A percentile compares a stretch with the other conserved stretches of the same genome.
phyloP scores from a whole-genome alignment of 495 filamentous ascomycete species.

The Podospora pseudoanserina region DNA sequence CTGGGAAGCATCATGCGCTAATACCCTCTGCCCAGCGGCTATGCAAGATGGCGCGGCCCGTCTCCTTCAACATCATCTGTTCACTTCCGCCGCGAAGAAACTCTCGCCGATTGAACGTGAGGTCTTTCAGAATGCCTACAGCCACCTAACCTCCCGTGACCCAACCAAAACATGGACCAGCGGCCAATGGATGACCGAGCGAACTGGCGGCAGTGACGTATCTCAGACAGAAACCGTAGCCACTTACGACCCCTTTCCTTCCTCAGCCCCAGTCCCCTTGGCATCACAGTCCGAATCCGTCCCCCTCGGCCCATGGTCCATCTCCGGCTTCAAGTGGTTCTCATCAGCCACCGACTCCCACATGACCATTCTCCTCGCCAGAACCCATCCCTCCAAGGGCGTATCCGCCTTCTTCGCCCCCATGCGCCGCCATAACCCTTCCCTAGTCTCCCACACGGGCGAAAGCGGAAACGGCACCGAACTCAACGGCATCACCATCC shows the following conservation, averaged over 20 bases:
- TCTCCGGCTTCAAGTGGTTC: constrained; percentile 76
- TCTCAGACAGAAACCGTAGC: constrained; percentile 66
- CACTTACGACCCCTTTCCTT: constrained; percentile 23
- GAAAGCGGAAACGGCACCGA: constrained; percentile 36
- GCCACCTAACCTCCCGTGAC: constrained; percentile 51
- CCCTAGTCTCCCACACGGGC: constrained; percentile 24
- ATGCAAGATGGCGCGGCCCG: constrained; percentile 71
- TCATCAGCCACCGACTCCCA: constrained; percentile 70
- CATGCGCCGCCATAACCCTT: constrained; percentile 46
- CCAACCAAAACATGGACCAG: constrained; percentile 63
- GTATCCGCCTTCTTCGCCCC: constrained; percentile 68
- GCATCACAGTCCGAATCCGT: constrained; percentile 31
- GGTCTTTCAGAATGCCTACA: constrained; percentile 51
- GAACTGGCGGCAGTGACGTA: constrained; percentile 71
- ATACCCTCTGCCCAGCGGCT: constrained; percentile 62
- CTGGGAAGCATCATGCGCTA: constrained; percentile 58
- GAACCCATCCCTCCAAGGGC: constrained; percentile 47
- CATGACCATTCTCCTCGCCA: constrained; percentile 68
- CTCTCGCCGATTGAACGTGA: constrained; percentile 25
- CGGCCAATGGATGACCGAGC: constrained; percentile 86
- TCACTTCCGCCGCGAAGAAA: constrained; percentile 2
- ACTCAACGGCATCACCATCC: constrained; percentile 64
- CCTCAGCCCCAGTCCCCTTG: constrained; percentile 19
- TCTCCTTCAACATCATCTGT: constrained; percentile 54
- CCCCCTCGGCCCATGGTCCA: constrained; percentile 55